Base-by-base conservation (phyloP, 2,329 filamentous ascomycete genomes). In the Parastagonospora avenae region DNA sequence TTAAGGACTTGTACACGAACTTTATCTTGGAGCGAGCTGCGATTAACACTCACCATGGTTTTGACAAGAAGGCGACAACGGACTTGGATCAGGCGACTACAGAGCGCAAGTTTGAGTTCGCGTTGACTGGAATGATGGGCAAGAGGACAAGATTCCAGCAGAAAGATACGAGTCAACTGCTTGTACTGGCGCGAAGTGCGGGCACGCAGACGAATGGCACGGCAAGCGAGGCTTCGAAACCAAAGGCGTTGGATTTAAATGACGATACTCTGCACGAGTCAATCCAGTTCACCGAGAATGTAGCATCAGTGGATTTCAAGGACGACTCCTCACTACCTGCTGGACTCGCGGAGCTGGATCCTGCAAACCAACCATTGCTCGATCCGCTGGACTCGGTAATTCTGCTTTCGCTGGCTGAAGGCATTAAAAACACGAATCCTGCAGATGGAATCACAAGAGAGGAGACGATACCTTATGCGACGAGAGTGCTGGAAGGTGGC, bases 181-280 rank as follows among this genome's bases (percentile, higher is more conserved):
- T 99, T 1, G 91, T 99, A 2, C 78, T 97, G 28, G 94, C 94
- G 1, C 91, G 85, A 71, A 97, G 92, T 68, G 79, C 79, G 10
- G 75, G 44, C 4, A 52, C 60, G 32, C 52, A 62, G 7, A 49
- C 46, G 8, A 60, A 59, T 10, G 44, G 37, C 12, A 47, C 53
- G 7, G 47, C 55, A 4, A 50, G 62, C 38, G 57, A 61, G 32
- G 51, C 69, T 4, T 74, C 75, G 2, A 76, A 74, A 37, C 91
- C 92, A 0, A 83, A 88, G 61, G 87, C 88, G 2, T 72, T 97
- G 11, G 83, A 89, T 31, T 77, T 97, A 3, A 95, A 97, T 67
- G 90, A 99, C 63, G 94, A 99, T 69, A 97, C 94, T 0, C 80
- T 99, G 0, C 80, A 97, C 2, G 94, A 99, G 70, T 84, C 86